phyloP scores from a whole-genome alignment of 2,329 filamentous ascomycete genomes.

The Trichothecium sympodiale region DNA sequence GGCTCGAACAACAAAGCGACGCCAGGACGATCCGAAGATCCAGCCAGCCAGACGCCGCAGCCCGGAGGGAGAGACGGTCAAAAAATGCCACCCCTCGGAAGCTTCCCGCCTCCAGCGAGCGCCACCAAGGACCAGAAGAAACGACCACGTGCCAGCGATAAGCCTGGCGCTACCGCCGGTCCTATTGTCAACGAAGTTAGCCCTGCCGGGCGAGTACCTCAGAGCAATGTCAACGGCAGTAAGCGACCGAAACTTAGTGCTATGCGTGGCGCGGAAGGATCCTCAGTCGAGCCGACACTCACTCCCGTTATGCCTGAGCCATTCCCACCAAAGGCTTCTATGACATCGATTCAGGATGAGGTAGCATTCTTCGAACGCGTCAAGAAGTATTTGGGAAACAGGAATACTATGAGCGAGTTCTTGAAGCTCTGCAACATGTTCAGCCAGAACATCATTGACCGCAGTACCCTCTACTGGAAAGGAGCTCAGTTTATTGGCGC shows the following conservation, averaged over 20 bases:
- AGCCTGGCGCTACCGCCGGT: slow-evolving; percentile 36
- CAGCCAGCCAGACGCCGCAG: slow-evolving; percentile 34
- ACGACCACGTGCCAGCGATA: slow-evolving; percentile 53
- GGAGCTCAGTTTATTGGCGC: slow-evolving; percentile 77
- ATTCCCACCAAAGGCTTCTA: slow-evolving; percentile 61
- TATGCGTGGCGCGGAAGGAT: slow-evolving; percentile 48
- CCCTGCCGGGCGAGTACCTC: slow-evolving; percentile 21
- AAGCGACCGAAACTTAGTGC: slow-evolving; percentile 70
- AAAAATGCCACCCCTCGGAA: slow-evolving; percentile 87
- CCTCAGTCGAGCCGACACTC: slow-evolving; percentile 70
- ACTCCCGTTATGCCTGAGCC: slow-evolving; percentile 84
- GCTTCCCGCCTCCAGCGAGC: slow-evolving; percentile 75
- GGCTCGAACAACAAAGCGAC: slow-evolving; percentile 40
- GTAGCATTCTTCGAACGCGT: slow-evolving; percentile 90
- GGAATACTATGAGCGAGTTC: slow-evolving; percentile 89
- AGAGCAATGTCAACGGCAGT: slow-evolving; percentile 23
- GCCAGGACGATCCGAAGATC: slow-evolving; percentile 52
- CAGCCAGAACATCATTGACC: slow-evolving; percentile 84
- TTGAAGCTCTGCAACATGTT: slow-evolving; percentile 94
- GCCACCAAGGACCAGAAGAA: slow-evolving; percentile 88
- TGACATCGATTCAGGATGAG: slow-evolving; percentile 72
- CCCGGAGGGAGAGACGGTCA: slow-evolving; percentile 46
- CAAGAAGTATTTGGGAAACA: slow-evolving; percentile 92
- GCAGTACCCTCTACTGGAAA: slow-evolving; percentile 70
- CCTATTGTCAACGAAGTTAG: slow-evolving; percentile 31